Base-by-base conservation (phyloP, 2,329 filamentous ascomycete genomes). In the Sodiomyces alkalinus region DNA sequence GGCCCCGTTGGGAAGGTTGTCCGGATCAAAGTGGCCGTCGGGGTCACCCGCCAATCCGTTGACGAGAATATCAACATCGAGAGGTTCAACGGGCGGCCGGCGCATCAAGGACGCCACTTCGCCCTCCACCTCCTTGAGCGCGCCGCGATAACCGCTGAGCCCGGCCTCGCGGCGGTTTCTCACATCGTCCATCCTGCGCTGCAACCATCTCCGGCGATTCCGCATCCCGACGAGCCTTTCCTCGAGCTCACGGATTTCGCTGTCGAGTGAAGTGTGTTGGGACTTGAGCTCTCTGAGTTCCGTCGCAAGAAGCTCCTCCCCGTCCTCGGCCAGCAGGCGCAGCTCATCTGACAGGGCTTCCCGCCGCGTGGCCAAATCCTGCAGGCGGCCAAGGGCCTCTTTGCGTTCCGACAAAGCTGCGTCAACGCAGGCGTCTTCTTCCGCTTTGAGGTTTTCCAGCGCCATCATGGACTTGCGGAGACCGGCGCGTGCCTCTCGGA, bases 141-240 rank as follows among this genome's bases (percentile, higher is more conserved):
- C 75, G 2, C 74, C 68, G 13, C 64, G 68, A 46, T 82, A 85
- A 1, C 76, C 75, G 31, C 75, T 80, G 10, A 83, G 47, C n/a
- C 71, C 72, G 2, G 78, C 74, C 45, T 83, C 78, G 20, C 75
- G 59, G 30, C 64, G 62, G 39, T 75, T 83, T 36, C 64, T 63
- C 2, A 72, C 62, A 31, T 76, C 70, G 6, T 67, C 60, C 25
- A 81, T 68, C 41, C 69, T 62, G 3, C 62, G 61, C 35, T 66
- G 52, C 1, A 85, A 49, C 44, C 62, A 64, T n/a, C 62, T 56
- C 38, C 73, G 69, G 17, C 67, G 59, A 26, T 60, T 64, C 40
- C 70, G 70, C 52, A 83, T 58, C 3, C 61, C 60, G 15, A 61
- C 56, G 3, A 86, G 56, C 38, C 68, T 66, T 41, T 71, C 60